Evolutionary conservation across 495 filamentous ascomycete genomes (phyloP).

Genomic region (Trichoderma gamsii): DNA sequence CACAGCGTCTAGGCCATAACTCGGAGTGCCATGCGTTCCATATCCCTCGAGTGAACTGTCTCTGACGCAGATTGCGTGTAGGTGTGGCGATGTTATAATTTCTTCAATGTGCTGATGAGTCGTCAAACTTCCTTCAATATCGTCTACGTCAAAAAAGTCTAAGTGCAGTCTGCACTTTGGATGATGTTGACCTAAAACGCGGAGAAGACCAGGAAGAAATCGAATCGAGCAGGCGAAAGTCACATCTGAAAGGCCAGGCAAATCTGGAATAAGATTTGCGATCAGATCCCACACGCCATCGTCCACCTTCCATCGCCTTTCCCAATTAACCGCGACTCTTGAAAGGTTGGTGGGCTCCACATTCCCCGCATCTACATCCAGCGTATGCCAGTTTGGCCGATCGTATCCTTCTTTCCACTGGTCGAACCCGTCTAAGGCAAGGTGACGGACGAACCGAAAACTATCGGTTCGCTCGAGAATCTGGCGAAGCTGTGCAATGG

Average conservation of each 20-base stretch:
- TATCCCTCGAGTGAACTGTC: neutral
- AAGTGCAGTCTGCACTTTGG: neutral
- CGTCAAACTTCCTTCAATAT: neutral
- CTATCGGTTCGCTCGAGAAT: neutral
- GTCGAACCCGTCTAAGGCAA: neutral
- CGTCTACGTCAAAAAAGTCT: neutral
- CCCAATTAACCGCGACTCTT: neutral
- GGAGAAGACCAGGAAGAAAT: neutral
- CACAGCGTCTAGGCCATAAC: neutral
- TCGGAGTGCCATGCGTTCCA: neutral
- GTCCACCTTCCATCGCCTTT: neutral
- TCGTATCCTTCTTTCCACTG: neutral
- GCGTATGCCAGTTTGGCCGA: neutral
- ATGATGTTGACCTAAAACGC: neutral
- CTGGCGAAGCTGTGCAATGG: neutral
- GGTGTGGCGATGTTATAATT: neutral
- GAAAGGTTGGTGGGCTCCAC: neutral
- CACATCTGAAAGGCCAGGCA: neutral
- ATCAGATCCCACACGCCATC: neutral
- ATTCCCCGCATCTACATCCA: neutral
- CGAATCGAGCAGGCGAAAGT: neutral
- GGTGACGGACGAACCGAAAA: neutral
- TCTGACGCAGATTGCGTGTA: neutral
- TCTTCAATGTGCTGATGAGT: neutral
- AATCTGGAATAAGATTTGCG: neutral